These are phyloP conservation scores for Hypoxylon sp. DNA, from an alignment of 2,329 filamentous ascomycete species.

Conservation along the genomic window DNA sequence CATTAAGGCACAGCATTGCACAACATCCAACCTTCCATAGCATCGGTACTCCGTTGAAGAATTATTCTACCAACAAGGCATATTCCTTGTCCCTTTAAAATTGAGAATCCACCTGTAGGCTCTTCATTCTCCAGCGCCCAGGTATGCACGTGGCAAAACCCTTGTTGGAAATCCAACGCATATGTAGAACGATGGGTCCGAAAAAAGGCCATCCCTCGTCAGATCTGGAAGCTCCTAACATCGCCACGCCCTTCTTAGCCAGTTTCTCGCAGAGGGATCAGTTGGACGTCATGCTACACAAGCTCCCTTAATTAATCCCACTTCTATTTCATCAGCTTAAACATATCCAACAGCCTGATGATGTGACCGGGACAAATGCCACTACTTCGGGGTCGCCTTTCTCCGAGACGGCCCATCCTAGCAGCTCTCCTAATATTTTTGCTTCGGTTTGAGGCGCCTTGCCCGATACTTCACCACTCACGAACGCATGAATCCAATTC, in stretches of 20 bases:
- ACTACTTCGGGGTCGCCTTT: conserved; percentile 14
- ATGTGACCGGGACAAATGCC: neutral
- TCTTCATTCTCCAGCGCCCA: neutral
- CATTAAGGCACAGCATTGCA: conserved; percentile 2
- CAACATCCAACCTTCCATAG: neutral
- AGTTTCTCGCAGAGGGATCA: neutral
- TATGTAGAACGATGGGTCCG: neutral
- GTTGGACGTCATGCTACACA: neutral
- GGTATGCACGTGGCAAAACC: conserved; percentile 3
- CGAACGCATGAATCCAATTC: neutral
- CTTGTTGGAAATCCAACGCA: neutral
- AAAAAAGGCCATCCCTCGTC: conserved; percentile 20
- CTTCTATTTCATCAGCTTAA: neutral
- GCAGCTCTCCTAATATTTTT: neutral
- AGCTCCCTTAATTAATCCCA: neutral
- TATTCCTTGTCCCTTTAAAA: neutral
- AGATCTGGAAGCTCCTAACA: conserved; percentile 18
- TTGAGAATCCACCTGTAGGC: neutral
- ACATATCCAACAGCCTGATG: neutral
- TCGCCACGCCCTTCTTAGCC: neutral
- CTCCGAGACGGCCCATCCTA: neutral
- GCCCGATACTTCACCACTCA: neutral
- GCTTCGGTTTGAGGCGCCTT: neutral
- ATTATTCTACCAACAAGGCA: neutral
- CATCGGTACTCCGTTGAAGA: neutral